These are phyloP conservation scores for Senna siamea DNA, from an alignment of 306 rosid species.

Conservation along the genomic window DNA sequence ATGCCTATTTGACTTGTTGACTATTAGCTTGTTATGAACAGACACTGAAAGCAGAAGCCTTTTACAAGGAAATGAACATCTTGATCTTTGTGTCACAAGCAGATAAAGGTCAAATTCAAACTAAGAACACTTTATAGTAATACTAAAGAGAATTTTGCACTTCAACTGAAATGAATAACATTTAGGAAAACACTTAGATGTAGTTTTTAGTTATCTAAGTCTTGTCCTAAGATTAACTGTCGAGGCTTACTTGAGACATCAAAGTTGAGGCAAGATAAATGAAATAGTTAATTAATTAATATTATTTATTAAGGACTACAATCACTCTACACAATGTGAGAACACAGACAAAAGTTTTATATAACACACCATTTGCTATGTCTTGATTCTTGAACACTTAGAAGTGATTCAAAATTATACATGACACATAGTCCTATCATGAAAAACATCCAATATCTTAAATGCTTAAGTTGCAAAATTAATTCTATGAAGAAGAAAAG, in stretches of 20 bases:
- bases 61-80: conserved; percentile 9
- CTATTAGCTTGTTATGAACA: background rate
- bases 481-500: conserved; percentile 17
- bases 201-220: background rate
- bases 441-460: too few relatives aligned
- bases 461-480: conserved; percentile 23
- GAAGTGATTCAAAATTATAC: too few relatives aligned
- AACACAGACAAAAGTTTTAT: too few relatives aligned
- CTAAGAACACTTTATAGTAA: conserved; percentile 25
- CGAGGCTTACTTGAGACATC: conserved; percentile 21
- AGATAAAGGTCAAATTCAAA: conserved; percentile 13
- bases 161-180: conserved; percentile 31
- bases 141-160: conserved; percentile 36
- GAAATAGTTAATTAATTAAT: too few relatives aligned
- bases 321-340: too few relatives aligned
- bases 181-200: background rate
- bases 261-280: too few relatives aligned
- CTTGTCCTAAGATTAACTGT: conserved; percentile 1
- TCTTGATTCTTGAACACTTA: too few relatives aligned
- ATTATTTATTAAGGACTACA: too few relatives aligned
- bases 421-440: too few relatives aligned
- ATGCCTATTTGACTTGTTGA: too few relatives aligned
- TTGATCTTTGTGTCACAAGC: conserved; percentile 16
- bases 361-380: too few relatives aligned
- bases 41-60: background rate